Conservation (phyloP, 768 basidiomycete species). For the Mycena venus region DNA sequence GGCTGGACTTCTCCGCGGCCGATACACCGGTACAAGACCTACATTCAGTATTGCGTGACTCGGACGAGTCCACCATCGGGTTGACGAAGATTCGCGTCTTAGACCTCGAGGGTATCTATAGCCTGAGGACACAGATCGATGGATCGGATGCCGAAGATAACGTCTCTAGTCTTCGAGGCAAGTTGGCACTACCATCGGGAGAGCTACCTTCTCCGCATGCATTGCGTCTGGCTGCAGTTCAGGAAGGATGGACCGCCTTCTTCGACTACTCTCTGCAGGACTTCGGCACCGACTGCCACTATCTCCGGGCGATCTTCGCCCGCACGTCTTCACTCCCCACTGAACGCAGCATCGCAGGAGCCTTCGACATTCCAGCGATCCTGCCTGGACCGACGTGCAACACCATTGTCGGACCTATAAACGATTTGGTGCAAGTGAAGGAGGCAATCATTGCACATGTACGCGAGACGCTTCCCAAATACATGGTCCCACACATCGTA, state of each 20-base stretch:
- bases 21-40: not conserved
- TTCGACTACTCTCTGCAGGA: not conserved
- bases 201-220: not conserved
- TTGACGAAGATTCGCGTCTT: slow-evolving; percentile 1
- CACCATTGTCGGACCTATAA: slow-evolving; percentile 1
- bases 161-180: not conserved
- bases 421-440: not conserved
- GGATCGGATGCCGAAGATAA: slow-evolving; percentile 1
- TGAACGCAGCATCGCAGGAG: not conserved
- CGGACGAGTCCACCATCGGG: not conserved
- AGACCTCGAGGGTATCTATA: not conserved
- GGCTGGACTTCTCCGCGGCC: not conserved
- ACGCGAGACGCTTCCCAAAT: not conserved
- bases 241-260: slow-evolving; percentile 5
- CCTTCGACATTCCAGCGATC: not conserved
- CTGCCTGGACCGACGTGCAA: slow-evolving; percentile 2
- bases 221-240: slow-evolving; percentile 1
- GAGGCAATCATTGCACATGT: not conserved
- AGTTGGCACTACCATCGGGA: not conserved
- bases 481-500: slow-evolving; percentile 5
- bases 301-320: not conserved
- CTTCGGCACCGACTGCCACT: slow-evolving; percentile 3
- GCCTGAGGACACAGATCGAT: slow-evolving; percentile 1
- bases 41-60: not conserved
- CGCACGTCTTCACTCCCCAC: slow-evolving; percentile 5